Percentiles rank a stretch among this genome's conserved stretches.
Evolutionary conservation across 2,329 filamentous ascomycete species (phyloP).

Genomic region (Penicillium janthinellum): DNA sequence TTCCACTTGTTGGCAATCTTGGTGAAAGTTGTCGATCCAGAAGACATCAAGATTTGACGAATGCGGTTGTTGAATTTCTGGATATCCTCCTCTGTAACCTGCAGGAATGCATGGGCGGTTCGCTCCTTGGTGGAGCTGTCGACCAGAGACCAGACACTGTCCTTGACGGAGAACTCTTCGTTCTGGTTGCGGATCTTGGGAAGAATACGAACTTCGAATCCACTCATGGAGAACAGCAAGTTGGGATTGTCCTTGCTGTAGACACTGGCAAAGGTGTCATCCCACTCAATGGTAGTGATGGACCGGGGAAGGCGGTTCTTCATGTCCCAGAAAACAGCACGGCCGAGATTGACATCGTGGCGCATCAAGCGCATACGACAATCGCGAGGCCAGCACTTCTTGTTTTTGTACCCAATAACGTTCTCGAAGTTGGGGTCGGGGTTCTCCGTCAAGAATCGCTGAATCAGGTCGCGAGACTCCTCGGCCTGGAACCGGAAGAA

Average conservation of each 20-base stretch:
- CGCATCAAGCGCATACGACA: conserved; percentile 98
- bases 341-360: conserved; percentile 95
- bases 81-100: conserved; percentile 97
- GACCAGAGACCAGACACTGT: conserved; percentile 96
- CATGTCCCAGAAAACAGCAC: conserved; percentile 97
- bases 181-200: conserved; percentile 94
- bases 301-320: conserved; percentile 95
- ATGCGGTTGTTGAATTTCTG: conserved; percentile 99
- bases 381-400: conserved; percentile 98
- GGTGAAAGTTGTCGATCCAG: conserved; percentile 97
- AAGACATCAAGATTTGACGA: conserved; percentile 97
- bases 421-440: conserved; percentile 99
- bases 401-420: conserved; percentile 97
- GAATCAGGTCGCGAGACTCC: conserved; percentile 92
- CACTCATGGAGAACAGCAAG: conserved; percentile 94
- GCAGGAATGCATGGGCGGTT: conserved; percentile 94
- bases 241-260: conserved; percentile 99
- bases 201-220: conserved; percentile 94
- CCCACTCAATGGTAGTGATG: conserved; percentile 97
- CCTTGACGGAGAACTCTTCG: conserved; percentile 95
- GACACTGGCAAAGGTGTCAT: conserved; percentile 96
- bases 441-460: conserved; percentile 96
- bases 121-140: conserved; percentile 96
- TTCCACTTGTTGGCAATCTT: conserved; percentile 99
- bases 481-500: conserved; percentile 93